phyloP scores from a whole-genome alignment of 2,329 filamentous ascomycete genomes.

The Cytospora schulzeri region DNA sequence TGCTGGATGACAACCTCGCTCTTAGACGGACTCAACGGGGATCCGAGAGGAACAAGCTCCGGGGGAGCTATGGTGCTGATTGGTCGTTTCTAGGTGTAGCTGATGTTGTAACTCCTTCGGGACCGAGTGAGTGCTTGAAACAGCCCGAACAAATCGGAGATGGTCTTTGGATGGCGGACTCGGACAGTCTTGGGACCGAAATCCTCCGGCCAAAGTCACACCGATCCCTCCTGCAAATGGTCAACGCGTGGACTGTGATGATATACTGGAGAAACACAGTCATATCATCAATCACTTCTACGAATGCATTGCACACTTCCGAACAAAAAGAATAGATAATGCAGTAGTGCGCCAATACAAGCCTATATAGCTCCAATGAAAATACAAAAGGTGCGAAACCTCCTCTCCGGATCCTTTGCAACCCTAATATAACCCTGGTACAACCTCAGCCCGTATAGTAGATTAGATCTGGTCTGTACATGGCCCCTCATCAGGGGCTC shows the following conservation, averaged over 20 bases:
- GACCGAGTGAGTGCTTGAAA: constrained; percentile 12
- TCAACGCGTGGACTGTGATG: background rate
- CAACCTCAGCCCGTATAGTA: too few relatives aligned
- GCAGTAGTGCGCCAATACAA: background rate
- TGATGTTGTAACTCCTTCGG: background rate
- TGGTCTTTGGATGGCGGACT: background rate
- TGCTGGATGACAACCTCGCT: constrained; percentile 3
- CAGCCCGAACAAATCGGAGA: constrained; percentile 4
- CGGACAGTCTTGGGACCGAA: background rate
- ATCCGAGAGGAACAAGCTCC: background rate
- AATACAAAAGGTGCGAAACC: too few relatives aligned
- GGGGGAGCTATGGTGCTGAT: background rate
- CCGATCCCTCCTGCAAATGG: too few relatives aligned
- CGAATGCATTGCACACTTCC: background rate
- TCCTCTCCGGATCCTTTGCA: too few relatives aligned
- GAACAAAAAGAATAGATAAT: background rate
- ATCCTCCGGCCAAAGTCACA: background rate
- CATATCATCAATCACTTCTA: background rate
- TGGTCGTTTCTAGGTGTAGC: background rate
- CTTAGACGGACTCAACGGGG: background rate
- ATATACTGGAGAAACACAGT: background rate
- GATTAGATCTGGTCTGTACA: too few relatives aligned
- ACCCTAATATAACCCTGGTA: too few relatives aligned
- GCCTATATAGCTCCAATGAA: too few relatives aligned
- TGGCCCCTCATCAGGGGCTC: too few relatives aligned